A percentile compares a stretch with the other conserved stretches of the same genome.
phyloP scores from a whole-genome alignment of 805 yeast species.

The Jamesozyma lodderae region DNA sequence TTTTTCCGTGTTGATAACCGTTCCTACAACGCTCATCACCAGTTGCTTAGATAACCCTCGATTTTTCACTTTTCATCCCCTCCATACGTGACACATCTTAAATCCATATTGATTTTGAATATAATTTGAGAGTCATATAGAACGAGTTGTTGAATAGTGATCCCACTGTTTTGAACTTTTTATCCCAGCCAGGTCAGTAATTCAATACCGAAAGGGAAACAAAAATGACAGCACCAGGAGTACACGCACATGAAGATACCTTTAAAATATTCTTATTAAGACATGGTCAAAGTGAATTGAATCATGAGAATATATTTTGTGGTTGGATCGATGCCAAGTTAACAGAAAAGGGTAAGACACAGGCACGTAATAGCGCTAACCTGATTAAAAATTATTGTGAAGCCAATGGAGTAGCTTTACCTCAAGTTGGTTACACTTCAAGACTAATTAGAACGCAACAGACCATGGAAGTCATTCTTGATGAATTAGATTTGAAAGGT shows the following conservation, averaged over 20 bases:
- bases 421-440: slow-evolving; percentile 61
- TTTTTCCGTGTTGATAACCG: too few species aligned
- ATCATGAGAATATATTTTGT: slow-evolving; percentile 65
- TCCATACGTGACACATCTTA: too few species aligned
- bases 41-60: too few species aligned
- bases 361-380: slow-evolving; percentile 58
- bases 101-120: too few species aligned
- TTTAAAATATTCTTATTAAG: slow-evolving; percentile 41
- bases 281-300: slow-evolving; percentile 80
- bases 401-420: slow-evolving; percentile 26
- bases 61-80: too few species aligned
- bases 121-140: too few species aligned
- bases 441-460: slow-evolving; percentile 65
- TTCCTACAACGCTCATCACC: too few species aligned
- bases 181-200: too few species aligned
- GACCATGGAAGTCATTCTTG: slow-evolving; percentile 60
- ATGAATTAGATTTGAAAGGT: slow-evolving; percentile 33
- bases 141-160: too few species aligned
- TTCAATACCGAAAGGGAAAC: too few species aligned
- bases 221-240: slow-evolving; percentile 3
- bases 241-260: slow-evolving; percentile 10
- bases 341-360: slow-evolving; percentile 56
- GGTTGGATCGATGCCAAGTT: slow-evolving; percentile 79
- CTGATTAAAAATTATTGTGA: slow-evolving; percentile 38
- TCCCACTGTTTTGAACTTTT: too few species aligned